Conservation (phyloP, 441 rosid species). For the Adansonia gregorii region DNA sequence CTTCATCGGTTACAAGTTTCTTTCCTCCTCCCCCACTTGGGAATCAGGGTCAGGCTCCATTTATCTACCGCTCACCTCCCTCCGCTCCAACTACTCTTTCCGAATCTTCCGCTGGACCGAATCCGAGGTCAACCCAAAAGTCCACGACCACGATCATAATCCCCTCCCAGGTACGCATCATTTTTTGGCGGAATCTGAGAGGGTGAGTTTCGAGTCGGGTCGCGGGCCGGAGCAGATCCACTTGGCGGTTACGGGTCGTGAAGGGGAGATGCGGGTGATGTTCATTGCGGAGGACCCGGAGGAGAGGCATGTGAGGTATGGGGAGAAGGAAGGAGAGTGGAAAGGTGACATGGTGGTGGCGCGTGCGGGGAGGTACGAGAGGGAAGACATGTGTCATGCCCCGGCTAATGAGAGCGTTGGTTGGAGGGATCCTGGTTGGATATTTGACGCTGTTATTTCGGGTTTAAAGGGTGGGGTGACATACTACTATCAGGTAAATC, state of each 20-base stretch:
- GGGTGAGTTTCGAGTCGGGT: slow-evolving; percentile 42
- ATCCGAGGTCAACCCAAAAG: slow-evolving; percentile 61
- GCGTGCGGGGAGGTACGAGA: slow-evolving; percentile 69
- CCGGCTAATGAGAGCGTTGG: slow-evolving; percentile 75
- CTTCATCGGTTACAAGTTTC: slow-evolving; percentile 82
- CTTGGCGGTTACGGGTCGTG: slow-evolving; percentile 61
- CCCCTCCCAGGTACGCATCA: slow-evolving; percentile 77
- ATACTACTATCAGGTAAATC: slow-evolving; percentile 71
- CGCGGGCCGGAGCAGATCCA: slow-evolving; percentile 80
- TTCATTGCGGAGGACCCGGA: slow-evolving; percentile 68
- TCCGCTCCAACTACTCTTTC: slow-evolving; percentile 76
- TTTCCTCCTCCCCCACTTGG: slow-evolving; percentile 60
- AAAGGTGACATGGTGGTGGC: slow-evolving; percentile 40
- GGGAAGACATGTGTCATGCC: slow-evolving; percentile 74
- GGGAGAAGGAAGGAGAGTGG: slow-evolving; percentile 51
- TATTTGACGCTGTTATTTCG: slow-evolving; percentile 64
- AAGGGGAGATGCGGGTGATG: slow-evolving; percentile 84
- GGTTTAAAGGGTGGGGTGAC: slow-evolving; percentile 57
- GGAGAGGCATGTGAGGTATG: slow-evolving; percentile 67
- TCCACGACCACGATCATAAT: slow-evolving; percentile 73
- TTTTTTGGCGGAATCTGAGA: slow-evolving; percentile 50
- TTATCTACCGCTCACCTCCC: slow-evolving; percentile 66
- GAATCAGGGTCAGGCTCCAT: slow-evolving; percentile 71
- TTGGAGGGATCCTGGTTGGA: slow-evolving; percentile 98
- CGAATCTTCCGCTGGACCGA: slow-evolving; percentile 88